Evolutionary conservation across 345 rosid genomes (phyloP), one percentile per base, ranked within the genome.

Genomic region (Euclidium syriacum): DNA sequence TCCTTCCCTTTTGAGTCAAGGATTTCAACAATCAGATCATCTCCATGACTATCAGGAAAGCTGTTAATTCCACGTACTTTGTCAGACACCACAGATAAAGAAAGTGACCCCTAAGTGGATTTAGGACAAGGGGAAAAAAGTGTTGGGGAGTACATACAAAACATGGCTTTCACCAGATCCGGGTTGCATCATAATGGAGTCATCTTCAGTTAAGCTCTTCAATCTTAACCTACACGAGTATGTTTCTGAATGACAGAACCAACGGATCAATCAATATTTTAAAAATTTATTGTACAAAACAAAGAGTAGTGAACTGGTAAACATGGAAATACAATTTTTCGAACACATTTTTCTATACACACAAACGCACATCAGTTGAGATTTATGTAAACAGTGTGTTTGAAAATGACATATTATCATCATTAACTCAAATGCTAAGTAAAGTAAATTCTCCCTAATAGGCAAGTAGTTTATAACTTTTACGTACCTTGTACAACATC

Each of bases 111-210:
- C 16, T n/a, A 43, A 38, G 23, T 33, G 41, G 27, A 35, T 34
- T 52, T 29, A 41, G 7, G 64, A 33, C 26, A 52, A 26, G 27
- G 56, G 73, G 57, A 61, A 30, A 72, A 35, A 16, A 20, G 30
- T 46, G 34, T 30, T 35, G 18, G 22, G 63, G 53, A 19, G 39
- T 35, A 76, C 97, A 65, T 87, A 94, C 99, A 94, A 94, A 62
- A 94, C 80, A 65, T 90, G 95, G 59, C 80, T 77, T 87, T 94
- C 99, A 67, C 97, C 88, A 52, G 97, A 87, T 69, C 97, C 99
- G 35, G 95, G 91, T 57, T 90, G 97, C 96, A 94, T 79, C 68
- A 74, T 74, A 62, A 84, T 47, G 59, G 81, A 78, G 64, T 85
- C 97, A 69, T 90, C 95, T 75, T 87, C 97, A 19, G 76, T 54